Evolutionary conservation across 306 rosid genomes (phyloP).

Genomic region (Rubus idaeus): DNA sequence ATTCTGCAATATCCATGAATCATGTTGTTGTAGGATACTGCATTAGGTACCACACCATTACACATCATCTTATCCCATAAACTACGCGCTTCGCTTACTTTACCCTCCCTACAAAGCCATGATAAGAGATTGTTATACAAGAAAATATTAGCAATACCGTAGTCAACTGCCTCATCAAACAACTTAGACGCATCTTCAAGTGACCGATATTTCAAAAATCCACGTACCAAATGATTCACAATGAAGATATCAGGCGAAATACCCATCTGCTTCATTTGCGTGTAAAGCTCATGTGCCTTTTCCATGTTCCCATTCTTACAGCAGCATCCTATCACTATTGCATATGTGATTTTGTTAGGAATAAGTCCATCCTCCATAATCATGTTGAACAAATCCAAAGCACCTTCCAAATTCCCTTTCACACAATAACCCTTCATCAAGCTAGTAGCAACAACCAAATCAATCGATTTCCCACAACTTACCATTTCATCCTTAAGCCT

Average conservation of each 20-base stretch:
- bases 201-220: constrained; percentile 42
- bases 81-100: constrained; percentile 52
- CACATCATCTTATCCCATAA: constrained; percentile 57
- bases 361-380: constrained; percentile 42
- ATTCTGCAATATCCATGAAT: constrained; percentile 61
- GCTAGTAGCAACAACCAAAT: constrained; percentile 45
- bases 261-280: constrained; percentile 53
- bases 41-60: constrained; percentile 49
- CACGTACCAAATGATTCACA: constrained; percentile 46
- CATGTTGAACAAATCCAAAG: constrained; percentile 47
- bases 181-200: constrained; percentile 47
- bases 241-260: constrained; percentile 41
- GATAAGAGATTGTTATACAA: constrained; percentile 48
- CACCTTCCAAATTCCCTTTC: constrained; percentile 54
- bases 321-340: constrained; percentile 53
- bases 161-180: constrained; percentile 65
- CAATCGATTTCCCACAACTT: constrained; percentile 42
- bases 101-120: constrained; percentile 52
- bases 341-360: constrained; percentile 50
- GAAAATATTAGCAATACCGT: constrained; percentile 48
- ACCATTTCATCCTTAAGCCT: constrained; percentile 73
- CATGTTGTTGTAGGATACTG: constrained; percentile 63
- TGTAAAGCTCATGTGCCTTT: constrained; percentile 60
- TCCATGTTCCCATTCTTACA: constrained; percentile 57
- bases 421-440: constrained; percentile 64